These are phyloP conservation scores for Aspergillus ochraceoroseus DNA, from an alignment of 2,329 filamentous ascomycete genomes.

Conservation along the genomic window DNA sequence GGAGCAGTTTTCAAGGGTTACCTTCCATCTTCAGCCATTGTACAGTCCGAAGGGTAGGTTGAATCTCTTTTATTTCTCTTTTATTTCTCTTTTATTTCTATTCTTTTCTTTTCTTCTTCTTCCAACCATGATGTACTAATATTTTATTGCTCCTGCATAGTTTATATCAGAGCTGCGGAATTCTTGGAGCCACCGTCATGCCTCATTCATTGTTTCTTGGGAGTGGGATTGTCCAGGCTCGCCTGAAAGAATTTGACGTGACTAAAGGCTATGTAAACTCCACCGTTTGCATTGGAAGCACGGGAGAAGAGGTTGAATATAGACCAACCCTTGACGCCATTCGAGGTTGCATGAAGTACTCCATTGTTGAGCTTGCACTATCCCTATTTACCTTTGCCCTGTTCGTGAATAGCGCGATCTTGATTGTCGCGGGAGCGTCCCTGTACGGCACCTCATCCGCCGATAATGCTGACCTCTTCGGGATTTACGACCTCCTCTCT, in stretches of 20 bases:
- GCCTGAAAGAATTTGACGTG: conserved; percentile 48
- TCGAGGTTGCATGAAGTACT: conserved; percentile 66
- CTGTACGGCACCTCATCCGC: conserved; percentile 62
- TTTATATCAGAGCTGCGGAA: conserved; percentile 52
- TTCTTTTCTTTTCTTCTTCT: conserved; percentile 1
- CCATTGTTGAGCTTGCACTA: conserved; percentile 63
- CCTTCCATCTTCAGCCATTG: conserved; percentile 50
- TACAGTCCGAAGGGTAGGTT: conserved; percentile 50
- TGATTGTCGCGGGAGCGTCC: conserved; percentile 74
- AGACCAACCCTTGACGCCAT: conserved; percentile 69
- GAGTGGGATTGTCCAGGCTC: conserved; percentile 53
- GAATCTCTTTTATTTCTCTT: neutral
- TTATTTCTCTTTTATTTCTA: neutral
- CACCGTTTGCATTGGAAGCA: conserved; percentile 28
- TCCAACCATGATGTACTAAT: neutral
- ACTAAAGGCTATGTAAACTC: conserved; percentile 36
- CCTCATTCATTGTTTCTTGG: conserved; percentile 57
- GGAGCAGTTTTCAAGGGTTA: conserved; percentile 53
- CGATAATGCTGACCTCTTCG: conserved; percentile 70
- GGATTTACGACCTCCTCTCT: conserved; percentile 69
- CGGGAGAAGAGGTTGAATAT: conserved; percentile 56
- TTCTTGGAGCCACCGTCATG: conserved; percentile 54
- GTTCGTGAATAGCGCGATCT: conserved; percentile 77
- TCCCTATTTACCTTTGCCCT: conserved; percentile 78
- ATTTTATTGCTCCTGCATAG: conserved; percentile 28